Percentiles rank a stretch among this genome's conserved stretches.
phyloP scores from a whole-genome alignment of 2,329 filamentous ascomycete genomes.

The Ramularia endophylla region DNA sequence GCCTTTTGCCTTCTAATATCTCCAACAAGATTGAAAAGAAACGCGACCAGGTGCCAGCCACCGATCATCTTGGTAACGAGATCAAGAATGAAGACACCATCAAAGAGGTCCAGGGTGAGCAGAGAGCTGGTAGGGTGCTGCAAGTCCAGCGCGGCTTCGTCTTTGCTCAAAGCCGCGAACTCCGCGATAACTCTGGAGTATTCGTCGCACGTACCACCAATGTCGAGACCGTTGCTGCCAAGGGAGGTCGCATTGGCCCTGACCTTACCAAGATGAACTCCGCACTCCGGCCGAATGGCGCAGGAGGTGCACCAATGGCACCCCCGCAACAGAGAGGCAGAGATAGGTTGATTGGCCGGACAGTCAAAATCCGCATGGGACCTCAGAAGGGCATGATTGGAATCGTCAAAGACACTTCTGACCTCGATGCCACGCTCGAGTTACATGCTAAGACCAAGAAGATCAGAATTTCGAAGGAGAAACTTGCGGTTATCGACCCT shows the following conservation, averaged over 20 bases:
- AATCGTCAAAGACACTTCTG: constrained; percentile 92
- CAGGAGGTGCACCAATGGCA: constrained; percentile 51
- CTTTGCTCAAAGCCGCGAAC: constrained; percentile 79
- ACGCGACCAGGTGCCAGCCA: constrained; percentile 72
- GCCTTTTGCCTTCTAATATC: constrained; percentile 84
- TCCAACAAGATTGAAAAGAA: constrained; percentile 80
- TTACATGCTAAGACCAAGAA: constrained; percentile 92
- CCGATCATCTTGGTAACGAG: constrained; percentile 87
- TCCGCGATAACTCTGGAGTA: constrained; percentile 80
- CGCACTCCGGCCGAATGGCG: constrained; percentile 59
- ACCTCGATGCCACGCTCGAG: constrained; percentile 80
- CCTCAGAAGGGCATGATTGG: constrained; percentile 89
- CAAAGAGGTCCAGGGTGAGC: constrained; percentile 81
- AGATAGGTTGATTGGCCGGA: constrained; percentile 83
- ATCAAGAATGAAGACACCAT: constrained; percentile 89
- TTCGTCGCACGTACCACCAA: constrained; percentile 83
- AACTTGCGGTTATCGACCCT: constrained; percentile 76
- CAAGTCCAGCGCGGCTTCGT: constrained; percentile 92
- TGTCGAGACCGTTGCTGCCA: constrained; percentile 87
- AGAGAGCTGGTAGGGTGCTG: constrained; percentile 79
- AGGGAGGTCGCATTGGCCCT: constrained; percentile 75
- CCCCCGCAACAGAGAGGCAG: constrained; percentile 70
- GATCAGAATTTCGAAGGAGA: constrained; percentile 74
- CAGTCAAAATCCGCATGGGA: constrained; percentile 79
- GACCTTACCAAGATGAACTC: constrained; percentile 92